These are phyloP conservation scores for Stipa capillata DNA, from an alignment of 176 grass and related monocot species.

Conservation along the genomic window DNA sequence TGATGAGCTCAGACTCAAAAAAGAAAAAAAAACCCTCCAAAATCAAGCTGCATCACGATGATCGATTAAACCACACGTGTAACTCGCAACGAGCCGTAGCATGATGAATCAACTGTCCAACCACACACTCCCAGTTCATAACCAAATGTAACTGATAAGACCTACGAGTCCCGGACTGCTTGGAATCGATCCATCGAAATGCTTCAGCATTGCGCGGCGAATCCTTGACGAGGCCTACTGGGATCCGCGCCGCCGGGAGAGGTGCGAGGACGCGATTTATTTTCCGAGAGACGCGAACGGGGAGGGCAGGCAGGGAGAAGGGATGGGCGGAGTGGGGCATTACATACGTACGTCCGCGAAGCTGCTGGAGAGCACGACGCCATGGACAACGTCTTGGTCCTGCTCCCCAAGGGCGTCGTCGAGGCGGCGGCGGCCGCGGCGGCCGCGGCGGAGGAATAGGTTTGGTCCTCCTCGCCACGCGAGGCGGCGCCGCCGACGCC, in stretches of 20 bases:
- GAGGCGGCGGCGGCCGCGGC: not conserved
- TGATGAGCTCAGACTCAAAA: not conserved
- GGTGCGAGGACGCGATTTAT: not conserved
- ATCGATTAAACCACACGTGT: not conserved
- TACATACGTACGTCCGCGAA: slow-evolving; percentile 7
- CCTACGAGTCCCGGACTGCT: not conserved
- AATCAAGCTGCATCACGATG: not conserved
- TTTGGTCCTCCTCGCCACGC: not conserved
- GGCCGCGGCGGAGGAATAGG: no score
- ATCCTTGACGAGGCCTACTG: slow-evolving; percentile 25
- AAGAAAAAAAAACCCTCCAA: not conserved
- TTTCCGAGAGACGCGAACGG: not conserved
- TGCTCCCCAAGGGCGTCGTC: no score
- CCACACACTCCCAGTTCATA: not conserved
- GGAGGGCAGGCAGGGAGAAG: not conserved
- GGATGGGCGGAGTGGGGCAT: not conserved
- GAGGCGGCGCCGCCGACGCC: not conserved
- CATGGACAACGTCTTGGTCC: no score
- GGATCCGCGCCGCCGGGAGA: not conserved
- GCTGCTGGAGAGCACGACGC: slow-evolving; percentile 33
- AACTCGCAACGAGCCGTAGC: not conserved
- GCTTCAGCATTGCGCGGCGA: not conserved
- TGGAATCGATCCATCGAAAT: not conserved
- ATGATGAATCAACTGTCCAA: not conserved
- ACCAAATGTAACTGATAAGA: not conserved